These are phyloP conservation scores for Acrocalymma vagum DNA, from an alignment of 2,329 filamentous ascomycete species.

Conservation along the genomic window DNA sequence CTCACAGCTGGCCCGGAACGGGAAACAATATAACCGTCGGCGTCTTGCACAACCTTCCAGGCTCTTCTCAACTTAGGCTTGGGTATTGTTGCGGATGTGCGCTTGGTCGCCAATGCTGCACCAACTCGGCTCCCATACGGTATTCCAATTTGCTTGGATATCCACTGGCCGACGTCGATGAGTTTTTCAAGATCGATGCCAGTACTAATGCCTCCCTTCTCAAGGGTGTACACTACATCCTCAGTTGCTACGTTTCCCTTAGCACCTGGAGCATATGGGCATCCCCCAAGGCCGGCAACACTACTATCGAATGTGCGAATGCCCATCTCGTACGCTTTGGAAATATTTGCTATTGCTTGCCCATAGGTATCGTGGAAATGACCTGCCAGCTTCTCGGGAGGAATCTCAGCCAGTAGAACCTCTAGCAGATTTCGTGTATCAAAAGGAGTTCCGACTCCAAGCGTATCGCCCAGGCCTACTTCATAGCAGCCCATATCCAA, in stretches of 20 bases:
- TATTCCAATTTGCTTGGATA: constrained; percentile 21
- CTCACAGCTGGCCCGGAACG: constrained; percentile 40
- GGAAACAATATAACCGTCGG: constrained; percentile 34
- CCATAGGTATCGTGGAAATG: constrained; percentile 43
- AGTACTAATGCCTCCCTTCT: constrained; percentile 29
- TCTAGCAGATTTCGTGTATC: constrained; percentile 42
- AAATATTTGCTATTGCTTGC: constrained; percentile 34
- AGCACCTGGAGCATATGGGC: constrained; percentile 35
- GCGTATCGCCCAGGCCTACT: constrained; percentile 34
- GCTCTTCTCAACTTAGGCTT: background rate
- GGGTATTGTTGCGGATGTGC: background rate
- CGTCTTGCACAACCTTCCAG: constrained; percentile 26
- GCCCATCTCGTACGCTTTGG: constrained; percentile 28
- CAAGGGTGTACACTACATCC: constrained; percentile 34
- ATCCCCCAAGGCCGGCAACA: constrained; percentile 37
- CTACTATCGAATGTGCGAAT: constrained; percentile 34
- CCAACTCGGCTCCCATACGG: constrained; percentile 34
- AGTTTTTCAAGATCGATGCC: constrained; percentile 29
- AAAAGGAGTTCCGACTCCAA: constrained; percentile 27
- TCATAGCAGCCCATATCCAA: constrained; percentile 36
- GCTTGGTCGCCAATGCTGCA: constrained; percentile 7
- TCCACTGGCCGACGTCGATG: constrained; percentile 30
- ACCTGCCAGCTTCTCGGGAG: constrained; percentile 28
- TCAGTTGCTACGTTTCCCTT: constrained; percentile 38
- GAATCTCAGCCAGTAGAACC: constrained; percentile 36